A percentile compares a stretch with the other conserved stretches of the same genome.
These are phyloP conservation scores for Spergularia marina DNA, from an alignment of 148 eudicot species.

Conservation along the genomic window DNA sequence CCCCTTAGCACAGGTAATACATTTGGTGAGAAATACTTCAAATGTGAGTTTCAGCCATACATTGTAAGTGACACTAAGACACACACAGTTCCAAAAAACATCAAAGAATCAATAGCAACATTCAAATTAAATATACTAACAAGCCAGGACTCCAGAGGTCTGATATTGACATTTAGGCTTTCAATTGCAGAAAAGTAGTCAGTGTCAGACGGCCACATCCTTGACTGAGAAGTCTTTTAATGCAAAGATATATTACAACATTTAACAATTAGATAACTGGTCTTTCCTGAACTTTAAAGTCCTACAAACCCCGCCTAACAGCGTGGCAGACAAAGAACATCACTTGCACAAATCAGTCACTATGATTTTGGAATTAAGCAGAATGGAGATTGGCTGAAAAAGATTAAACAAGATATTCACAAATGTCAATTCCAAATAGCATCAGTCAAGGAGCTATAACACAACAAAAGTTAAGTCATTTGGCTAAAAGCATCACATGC, in stretches of 20 bases:
- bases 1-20: neutral
- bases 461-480: neutral
- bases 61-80: neutral
- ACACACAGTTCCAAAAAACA: constrained; percentile 8
- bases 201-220: neutral
- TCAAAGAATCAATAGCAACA: neutral
- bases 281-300: neutral
- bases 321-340: neutral
- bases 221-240: neutral
- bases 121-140: neutral
- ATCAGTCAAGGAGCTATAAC: neutral
- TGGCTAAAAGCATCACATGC: neutral
- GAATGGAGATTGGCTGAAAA: neutral
- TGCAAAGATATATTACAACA: neutral
- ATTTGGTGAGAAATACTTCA: neutral
- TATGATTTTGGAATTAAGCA: neutral
- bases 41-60: neutral
- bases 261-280: neutral
- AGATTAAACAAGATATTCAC: too few species aligned
- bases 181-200: neutral
- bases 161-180: neutral
- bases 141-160: neutral
- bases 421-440: neutral
- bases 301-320: neutral
- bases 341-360: neutral